These are phyloP conservation scores for Suillus occidentalis DNA, from an alignment of 768 basidiomycete species.

Conservation along the genomic window DNA sequence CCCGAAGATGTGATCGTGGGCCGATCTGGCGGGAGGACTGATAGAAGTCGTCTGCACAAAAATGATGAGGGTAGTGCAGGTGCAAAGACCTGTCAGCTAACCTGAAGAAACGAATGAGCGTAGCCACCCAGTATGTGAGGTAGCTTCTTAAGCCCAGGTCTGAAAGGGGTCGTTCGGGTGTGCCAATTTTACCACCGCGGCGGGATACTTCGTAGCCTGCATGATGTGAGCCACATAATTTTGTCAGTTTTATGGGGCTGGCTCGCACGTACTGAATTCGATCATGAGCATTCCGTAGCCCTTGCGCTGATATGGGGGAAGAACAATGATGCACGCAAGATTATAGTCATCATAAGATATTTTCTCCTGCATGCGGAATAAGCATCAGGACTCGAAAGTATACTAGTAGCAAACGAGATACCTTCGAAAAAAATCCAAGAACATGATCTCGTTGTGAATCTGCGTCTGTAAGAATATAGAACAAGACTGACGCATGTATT, in stretches of 20 bases:
- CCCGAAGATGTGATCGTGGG: slow-evolving; percentile 45
- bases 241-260: no score
- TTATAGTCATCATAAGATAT: slow-evolving; percentile 96
- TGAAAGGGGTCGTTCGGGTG: slow-evolving; percentile 93
- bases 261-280: slow-evolving; percentile 83
- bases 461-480: slow-evolving; percentile 90
- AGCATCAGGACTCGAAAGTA: neutral
- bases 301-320: slow-evolving; percentile 88
- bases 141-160: slow-evolving; percentile 92
- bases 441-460: slow-evolving; percentile 78
- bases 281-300: slow-evolving; percentile 96
- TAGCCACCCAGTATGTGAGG: slow-evolving; percentile 83
- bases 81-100: slow-evolving; percentile 29
- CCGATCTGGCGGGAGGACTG: slow-evolving; percentile 57
- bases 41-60: slow-evolving; percentile 50
- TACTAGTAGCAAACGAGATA: slow-evolving; percentile 17
- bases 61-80: neutral
- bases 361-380: slow-evolving; percentile 65
- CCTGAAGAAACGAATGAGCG: slow-evolving; percentile 83
- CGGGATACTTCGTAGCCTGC: slow-evolving; percentile 92
- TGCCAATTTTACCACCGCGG: slow-evolving; percentile 75
- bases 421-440: slow-evolving; percentile 72
- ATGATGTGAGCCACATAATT: slow-evolving; percentile 1
- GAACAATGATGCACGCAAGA: slow-evolving; percentile 91
- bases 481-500: slow-evolving; percentile 52